These are phyloP conservation scores for Ogataea chonburiensis DNA, from an alignment of 805 yeast species.

Conservation along the genomic window DNA sequence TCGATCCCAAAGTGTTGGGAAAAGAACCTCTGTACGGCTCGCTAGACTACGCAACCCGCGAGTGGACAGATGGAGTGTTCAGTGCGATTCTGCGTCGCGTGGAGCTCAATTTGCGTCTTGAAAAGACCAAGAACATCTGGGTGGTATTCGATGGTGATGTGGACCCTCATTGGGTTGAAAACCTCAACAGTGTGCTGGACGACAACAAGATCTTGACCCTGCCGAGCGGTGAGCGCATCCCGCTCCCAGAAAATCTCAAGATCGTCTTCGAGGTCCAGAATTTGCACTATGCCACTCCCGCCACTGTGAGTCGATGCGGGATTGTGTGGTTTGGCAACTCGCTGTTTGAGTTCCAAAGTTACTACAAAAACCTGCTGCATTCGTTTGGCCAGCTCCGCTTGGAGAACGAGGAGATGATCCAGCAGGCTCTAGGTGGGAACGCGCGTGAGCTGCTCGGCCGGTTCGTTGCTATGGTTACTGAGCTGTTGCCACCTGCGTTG, in stretches of 20 bases:
- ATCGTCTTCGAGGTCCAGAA: slow-evolving; percentile 76
- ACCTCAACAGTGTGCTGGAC: slow-evolving; percentile 84
- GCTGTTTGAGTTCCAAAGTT: slow-evolving; percentile 11
- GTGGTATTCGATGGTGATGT: slow-evolving; percentile 88
- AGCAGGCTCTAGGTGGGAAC: neutral
- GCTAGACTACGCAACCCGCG: slow-evolving; percentile 74
- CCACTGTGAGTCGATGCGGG: slow-evolving; percentile 92
- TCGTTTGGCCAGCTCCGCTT: slow-evolving; percentile 13
- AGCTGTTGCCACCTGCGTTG: slow-evolving; percentile 12
- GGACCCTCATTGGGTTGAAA: slow-evolving; percentile 93
- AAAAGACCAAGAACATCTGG: slow-evolving; percentile 58
- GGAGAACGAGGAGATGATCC: slow-evolving; percentile 17
- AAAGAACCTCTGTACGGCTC: slow-evolving; percentile 69
- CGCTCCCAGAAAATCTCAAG: slow-evolving; percentile 60
- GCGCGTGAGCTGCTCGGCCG: slow-evolving; percentile 5
- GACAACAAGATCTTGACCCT: slow-evolving; percentile 79
- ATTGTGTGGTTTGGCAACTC: slow-evolving; percentile 67
- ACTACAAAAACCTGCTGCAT: slow-evolving; percentile 14
- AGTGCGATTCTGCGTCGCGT: slow-evolving; percentile 64
- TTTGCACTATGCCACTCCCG: slow-evolving; percentile 73
- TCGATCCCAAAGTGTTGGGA: slow-evolving; percentile 75
- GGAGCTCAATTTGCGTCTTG: slow-evolving; percentile 57
- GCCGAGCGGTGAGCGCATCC: slow-evolving; percentile 85
- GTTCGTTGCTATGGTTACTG: slow-evolving; percentile 6
- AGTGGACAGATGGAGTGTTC: slow-evolving; percentile 89